phyloP scores from a whole-genome alignment of 768 basidiomycete genomes.

The Mycena vulgaris region DNA sequence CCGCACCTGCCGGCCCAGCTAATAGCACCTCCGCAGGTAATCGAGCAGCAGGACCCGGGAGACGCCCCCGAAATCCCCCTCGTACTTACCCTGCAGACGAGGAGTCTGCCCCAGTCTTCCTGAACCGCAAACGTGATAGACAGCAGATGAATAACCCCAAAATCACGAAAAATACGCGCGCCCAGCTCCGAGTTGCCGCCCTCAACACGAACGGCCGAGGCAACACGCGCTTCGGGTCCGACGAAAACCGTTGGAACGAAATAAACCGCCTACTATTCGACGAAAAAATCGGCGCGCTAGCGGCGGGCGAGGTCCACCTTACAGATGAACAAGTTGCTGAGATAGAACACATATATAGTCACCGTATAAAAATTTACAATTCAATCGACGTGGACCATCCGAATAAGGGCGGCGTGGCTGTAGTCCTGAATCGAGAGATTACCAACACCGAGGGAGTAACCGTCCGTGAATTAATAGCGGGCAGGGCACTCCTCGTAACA shows the following conservation, averaged over 20 bases:
- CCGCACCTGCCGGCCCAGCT: no score
- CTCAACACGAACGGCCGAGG: constrained; percentile 38
- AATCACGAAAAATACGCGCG: constrained; percentile 14
- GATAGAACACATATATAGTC: not conserved
- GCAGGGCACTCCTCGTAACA: constrained; percentile 19
- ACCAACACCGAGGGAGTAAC: constrained; percentile 6
- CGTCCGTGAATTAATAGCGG: not conserved
- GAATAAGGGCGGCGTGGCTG: constrained; percentile 27
- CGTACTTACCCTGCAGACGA: not conserved
- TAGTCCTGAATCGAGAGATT: constrained; percentile 37
- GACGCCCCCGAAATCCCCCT: not conserved
- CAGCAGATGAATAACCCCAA: constrained; percentile 2
- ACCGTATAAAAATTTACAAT: constrained; percentile 15
- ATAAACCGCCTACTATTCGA: constrained; percentile 31
- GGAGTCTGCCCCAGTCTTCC: not conserved
- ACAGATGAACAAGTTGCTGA: constrained; percentile 19
- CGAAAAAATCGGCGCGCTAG: constrained; percentile 29
- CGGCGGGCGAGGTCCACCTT: constrained; percentile 36
- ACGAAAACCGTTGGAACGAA: constrained; percentile 32
- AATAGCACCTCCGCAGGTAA: not conserved
- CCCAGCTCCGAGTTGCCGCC: constrained; percentile 8
- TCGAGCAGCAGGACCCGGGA: not conserved
- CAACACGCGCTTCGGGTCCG: not conserved
- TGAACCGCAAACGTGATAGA: no score
- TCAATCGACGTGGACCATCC: constrained; percentile 12